Evolutionary conservation across 306 rosid species (phyloP), one percentile per base, ranked within the genome.

Genomic region (Quercus agrifolia): DNA sequence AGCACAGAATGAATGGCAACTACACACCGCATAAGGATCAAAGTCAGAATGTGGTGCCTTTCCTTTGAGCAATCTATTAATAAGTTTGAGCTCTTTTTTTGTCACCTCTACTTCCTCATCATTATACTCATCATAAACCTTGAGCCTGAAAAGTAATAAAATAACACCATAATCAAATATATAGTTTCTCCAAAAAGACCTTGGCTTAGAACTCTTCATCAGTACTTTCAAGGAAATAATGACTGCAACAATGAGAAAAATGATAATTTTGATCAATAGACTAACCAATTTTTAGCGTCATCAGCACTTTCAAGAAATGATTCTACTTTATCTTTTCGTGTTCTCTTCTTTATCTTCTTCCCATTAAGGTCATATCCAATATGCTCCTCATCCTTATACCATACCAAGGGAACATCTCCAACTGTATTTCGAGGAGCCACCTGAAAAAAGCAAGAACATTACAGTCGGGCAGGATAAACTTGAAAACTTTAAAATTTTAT

Each of bases 361-460:
- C 99, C 99, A 70, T 82, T 77, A 73, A 87, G 77, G 77, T 95
- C 97, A 78, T 95, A 95, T 79, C 98, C 99, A 83, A 95, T 89
- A 87, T 95, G 99, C 13, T 90, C 84, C 80, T 95, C 99, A 70
- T 92, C 96, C 74, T 77, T 84, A 74, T 92, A 93, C 98, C 97
- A 95, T 72, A 84, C 86, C 90, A 92, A 79, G 51, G 97, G 98
- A 77, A 92, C 98, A 71, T 93, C 89, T 61, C 99, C 99, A 46
- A 91, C n/a, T 0, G 97, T 92, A 81, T 95, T 95, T 61, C 93
- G 90, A 27, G 97, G 92, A 89, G 87, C 89, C 77, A 87, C 97
- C 99, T 94, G 55, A 30, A 1, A 74, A 80, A 77, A 70, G 20
- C 56, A 74, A 75, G 54, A 41, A 64, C n/a, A 38, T 21, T 56